phyloP scores from a whole-genome alignment of 257 asterid genomes.

The Perilla frutescens region DNA sequence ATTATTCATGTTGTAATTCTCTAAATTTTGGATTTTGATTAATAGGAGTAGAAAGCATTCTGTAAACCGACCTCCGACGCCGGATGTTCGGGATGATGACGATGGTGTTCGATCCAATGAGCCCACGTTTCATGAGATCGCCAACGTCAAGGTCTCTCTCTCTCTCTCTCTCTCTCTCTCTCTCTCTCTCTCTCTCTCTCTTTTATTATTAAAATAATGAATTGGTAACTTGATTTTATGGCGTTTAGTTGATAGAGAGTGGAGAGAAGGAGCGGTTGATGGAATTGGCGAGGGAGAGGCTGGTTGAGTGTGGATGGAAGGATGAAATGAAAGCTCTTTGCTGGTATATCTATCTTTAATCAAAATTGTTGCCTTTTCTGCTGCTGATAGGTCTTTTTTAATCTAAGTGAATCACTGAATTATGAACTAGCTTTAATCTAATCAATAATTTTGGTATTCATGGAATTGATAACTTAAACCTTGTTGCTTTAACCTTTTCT shows the following conservation, averaged over 20 bases:
- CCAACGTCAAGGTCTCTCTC: constrained; percentile 42
- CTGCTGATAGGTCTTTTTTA: neutral
- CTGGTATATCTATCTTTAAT: constrained; percentile 36
- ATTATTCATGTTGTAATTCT: neutral
- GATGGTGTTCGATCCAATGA: constrained; percentile 36
- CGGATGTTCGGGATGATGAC: constrained; percentile 46
- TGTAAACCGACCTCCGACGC: constrained; percentile 60
- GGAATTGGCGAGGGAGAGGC: constrained; percentile 60
- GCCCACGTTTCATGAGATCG: constrained; percentile 50
- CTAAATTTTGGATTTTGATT: constrained; percentile 1
- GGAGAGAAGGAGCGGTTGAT: constrained; percentile 60
- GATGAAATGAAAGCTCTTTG: constrained; percentile 61
- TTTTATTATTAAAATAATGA: neutral
- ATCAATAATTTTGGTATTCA: neutral
- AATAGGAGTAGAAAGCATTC: constrained; percentile 54
- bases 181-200: neutral
- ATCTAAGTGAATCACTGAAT: constrained; percentile 7
- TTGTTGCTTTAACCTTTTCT: neutral
- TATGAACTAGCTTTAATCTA: constrained; percentile 5
- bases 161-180: neutral
- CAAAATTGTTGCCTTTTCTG: neutral
- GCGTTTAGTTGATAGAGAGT: constrained; percentile 49
- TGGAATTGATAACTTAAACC: neutral
- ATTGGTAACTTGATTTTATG: constrained; percentile 17
- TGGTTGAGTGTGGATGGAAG: constrained; percentile 62